phyloP scores from a whole-genome alignment of 1,284 basidiomycete genomes.

The Ustanciosporium gigantosporum region DNA sequence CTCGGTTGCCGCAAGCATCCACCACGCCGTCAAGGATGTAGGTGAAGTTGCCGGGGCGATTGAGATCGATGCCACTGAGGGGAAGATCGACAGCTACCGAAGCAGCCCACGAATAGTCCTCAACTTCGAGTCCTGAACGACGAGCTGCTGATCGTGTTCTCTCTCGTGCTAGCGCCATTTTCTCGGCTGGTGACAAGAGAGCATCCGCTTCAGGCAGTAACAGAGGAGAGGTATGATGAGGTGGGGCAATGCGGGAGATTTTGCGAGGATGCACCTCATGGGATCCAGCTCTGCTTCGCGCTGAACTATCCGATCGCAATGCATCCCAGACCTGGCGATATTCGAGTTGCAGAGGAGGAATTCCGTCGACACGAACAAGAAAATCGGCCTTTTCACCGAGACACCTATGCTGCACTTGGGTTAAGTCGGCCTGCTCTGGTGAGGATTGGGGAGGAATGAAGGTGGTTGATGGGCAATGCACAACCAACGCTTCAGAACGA shows the following conservation, averaged over 20 bases:
- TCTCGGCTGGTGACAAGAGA: constrained; percentile 22
- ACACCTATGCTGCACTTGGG: constrained; percentile 40
- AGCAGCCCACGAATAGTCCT: constrained; percentile 44
- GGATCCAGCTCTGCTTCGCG: not conserved
- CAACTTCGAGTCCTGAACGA: constrained; percentile 6
- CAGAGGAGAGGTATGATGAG: constrained; percentile 36
- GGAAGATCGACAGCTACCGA: constrained; percentile 42
- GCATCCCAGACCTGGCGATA: constrained; percentile 36
- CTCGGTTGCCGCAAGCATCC: constrained; percentile 57
- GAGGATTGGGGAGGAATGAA: constrained; percentile 18
- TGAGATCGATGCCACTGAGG: constrained; percentile 45
- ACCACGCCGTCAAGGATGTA: constrained; percentile 45
- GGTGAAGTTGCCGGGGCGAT: constrained; percentile 41
- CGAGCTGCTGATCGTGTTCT: constrained; percentile 23
- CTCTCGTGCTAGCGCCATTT: constrained; percentile 26
- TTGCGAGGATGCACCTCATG: constrained; percentile 17
- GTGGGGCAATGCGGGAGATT: constrained; percentile 38
- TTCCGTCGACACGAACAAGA: constrained; percentile 44
- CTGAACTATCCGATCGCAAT: not conserved
- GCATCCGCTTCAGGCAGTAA: constrained; percentile 30
- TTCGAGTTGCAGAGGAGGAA: constrained; percentile 51
- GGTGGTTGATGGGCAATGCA: constrained; percentile 50
- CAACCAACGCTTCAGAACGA: constrained; percentile 45
- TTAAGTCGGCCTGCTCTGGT: constrained; percentile 1
- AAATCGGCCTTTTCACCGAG: constrained; percentile 48